phyloP scores from a whole-genome alignment of 768 basidiomycete genomes.

The Podaxis pistillaris region DNA sequence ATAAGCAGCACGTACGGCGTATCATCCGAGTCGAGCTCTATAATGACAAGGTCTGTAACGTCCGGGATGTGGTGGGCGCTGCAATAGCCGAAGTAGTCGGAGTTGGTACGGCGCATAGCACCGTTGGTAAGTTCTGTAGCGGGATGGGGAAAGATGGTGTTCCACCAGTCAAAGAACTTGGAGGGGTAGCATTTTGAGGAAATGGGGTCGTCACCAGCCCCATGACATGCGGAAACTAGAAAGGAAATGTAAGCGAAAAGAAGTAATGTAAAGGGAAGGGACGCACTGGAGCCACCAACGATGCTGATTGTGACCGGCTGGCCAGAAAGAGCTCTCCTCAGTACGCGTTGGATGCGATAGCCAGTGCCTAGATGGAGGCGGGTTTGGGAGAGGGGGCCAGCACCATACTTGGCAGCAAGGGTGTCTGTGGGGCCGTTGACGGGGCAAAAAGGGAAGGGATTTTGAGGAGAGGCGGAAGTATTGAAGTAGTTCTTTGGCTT shows the following conservation, averaged over 20 bases:
- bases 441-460: constrained; percentile 92
- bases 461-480: constrained; percentile 46
- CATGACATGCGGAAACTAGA: constrained; percentile 89
- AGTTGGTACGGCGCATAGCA: constrained; percentile 88
- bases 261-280: background rate
- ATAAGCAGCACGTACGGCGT: constrained; percentile 56
- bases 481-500: constrained; percentile 86
- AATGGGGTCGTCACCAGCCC: constrained; percentile 89
- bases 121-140: constrained; percentile 98
- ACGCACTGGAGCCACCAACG: constrained; percentile 81
- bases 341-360: constrained; percentile 75
- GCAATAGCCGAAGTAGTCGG: constrained; percentile 95
- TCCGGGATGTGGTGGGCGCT: constrained; percentile 92
- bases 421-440: constrained; percentile 80
- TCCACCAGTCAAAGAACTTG: constrained; percentile 98
- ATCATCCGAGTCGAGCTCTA: constrained; percentile 94
- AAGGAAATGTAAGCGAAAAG: constrained; percentile 11
- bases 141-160: constrained; percentile 95
- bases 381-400: constrained; percentile 68
- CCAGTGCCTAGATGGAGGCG: constrained; percentile 79
- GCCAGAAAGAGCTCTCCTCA: constrained; percentile 82
- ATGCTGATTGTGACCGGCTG: constrained; percentile 88
- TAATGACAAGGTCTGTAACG: constrained; percentile 87
- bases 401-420: constrained; percentile 77
- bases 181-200: constrained; percentile 86